phyloP scores from a whole-genome alignment of 768 basidiomycete genomes.

The Cubamyces sp. region DNA sequence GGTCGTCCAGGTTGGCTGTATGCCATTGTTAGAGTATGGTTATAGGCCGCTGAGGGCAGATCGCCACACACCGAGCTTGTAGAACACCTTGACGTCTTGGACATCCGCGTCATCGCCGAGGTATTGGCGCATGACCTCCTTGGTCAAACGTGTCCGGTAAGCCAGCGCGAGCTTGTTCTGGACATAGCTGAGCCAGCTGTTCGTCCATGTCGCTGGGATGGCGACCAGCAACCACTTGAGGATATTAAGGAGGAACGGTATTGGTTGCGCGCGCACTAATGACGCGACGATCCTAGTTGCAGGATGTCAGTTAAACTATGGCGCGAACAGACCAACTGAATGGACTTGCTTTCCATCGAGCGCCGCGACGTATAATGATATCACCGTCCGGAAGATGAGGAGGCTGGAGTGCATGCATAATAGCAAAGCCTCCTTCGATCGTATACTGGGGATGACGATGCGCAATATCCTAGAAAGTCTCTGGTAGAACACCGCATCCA shows the following conservation, averaged over 20 bases:
- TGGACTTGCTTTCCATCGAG: conserved; percentile 79
- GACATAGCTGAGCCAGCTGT: conserved; percentile 90
- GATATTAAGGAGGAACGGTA: conserved; percentile 83
- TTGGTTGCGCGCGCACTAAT: conserved; percentile 83
- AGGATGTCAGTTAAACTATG: not conserved
- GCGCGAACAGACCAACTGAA: not conserved
- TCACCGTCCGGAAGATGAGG: conserved; percentile 85
- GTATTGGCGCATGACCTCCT: conserved; percentile 82
- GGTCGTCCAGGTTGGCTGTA: conserved; percentile 89
- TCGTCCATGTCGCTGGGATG: conserved; percentile 91
- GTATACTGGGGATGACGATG: conserved; percentile 86
- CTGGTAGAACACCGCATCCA: conserved; percentile 91
- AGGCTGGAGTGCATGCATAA: conserved; percentile 88
- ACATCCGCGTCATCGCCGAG: conserved; percentile 72
- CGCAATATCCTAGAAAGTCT: conserved; percentile 75
- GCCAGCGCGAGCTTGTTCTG: conserved; percentile 93
- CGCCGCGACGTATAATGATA: conserved; percentile 92
- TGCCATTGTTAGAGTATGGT: not conserved
- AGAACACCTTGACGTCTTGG: conserved; percentile 83
- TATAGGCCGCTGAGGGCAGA: not conserved
- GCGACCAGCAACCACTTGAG: conserved; percentile 90
- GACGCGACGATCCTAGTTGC: conserved; percentile 85
- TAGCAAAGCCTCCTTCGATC: conserved; percentile 86
- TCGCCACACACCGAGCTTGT: conserved; percentile 73
- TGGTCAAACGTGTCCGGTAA: conserved; percentile 84